A percentile compares a stretch with the other conserved stretches of the same genome.
These are phyloP conservation scores for Podospora bellae-mahoneyi DNA, from an alignment of 495 filamentous ascomycete species.

Conservation along the genomic window DNA sequence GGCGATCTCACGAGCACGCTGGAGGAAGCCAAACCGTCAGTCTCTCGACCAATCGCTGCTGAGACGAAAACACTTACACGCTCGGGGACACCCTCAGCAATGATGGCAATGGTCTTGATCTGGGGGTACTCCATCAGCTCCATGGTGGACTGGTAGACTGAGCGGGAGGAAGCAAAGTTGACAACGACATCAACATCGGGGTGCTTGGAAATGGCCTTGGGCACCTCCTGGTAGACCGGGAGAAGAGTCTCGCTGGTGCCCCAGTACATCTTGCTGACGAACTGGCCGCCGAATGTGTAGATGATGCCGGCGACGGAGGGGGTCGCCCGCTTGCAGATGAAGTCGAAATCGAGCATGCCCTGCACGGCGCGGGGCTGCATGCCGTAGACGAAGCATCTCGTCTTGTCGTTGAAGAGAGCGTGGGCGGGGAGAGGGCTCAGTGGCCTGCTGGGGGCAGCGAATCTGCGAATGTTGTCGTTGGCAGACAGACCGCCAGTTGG, in stretches of 20 bases:
- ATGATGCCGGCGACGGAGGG: constrained; percentile 99
- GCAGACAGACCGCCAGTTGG: constrained; percentile 56
- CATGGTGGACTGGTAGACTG: constrained; percentile 96
- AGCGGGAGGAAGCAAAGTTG: constrained; percentile 98
- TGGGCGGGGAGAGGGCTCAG: constrained; percentile 79
- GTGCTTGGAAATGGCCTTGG: constrained; percentile 96
- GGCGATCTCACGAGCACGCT: constrained; percentile 96
- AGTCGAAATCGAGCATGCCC: constrained; percentile 99
- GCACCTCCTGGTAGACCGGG: constrained; percentile 92
- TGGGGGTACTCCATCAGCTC: constrained; percentile 97
- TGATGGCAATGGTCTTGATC: constrained; percentile 97
- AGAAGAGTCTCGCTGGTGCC: constrained; percentile 98
- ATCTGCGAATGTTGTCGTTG: constrained; percentile 98
- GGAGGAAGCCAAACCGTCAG: constrained; percentile 15
- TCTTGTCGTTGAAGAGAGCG: constrained; percentile 97
- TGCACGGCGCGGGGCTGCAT: constrained; percentile 97
- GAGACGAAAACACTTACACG: constrained; percentile 59
- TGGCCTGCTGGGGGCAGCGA: constrained; percentile 87
- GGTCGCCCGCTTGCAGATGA: constrained; percentile 97
- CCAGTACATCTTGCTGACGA: constrained; percentile 99
- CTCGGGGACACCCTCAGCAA: constrained; percentile 98
- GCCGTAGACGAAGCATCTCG: constrained; percentile 99
- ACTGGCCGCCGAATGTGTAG: constrained; percentile 99
- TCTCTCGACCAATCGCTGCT: neutral
- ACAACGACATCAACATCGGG: constrained; percentile 94